Percentiles rank a stretch among this genome's conserved stretches.
Evolutionary conservation across 192 early-diverging fungal species (phyloP).

Genomic region (Gaertneriomyces sp.): DNA sequence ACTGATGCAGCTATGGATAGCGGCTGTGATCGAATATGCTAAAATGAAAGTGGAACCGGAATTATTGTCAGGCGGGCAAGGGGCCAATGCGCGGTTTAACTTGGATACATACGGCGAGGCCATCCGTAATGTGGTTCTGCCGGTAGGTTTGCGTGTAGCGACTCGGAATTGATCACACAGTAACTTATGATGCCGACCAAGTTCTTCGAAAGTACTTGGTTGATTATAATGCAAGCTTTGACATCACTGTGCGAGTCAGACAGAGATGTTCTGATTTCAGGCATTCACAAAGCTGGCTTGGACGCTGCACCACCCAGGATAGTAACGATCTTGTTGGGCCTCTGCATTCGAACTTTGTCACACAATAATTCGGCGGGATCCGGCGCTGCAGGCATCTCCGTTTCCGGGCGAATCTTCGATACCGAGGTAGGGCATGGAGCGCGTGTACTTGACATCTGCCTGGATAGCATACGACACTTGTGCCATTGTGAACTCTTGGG

Average conservation of each 20-base stretch:
- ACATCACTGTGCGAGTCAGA: background rate
- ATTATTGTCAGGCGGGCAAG: conserved; percentile 30
- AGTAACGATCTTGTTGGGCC: too few relatives aligned
- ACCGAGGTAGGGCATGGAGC: too few relatives aligned
- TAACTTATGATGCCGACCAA: background rate
- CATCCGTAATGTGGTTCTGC: conserved; percentile 63
- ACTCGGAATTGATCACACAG: background rate
- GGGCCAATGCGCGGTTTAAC: conserved; percentile 1
- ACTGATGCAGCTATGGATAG: conserved; percentile 59
- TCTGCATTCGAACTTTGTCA: too few relatives aligned
- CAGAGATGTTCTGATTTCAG: too few relatives aligned
- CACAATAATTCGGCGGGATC: too few relatives aligned
- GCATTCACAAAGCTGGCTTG: too few relatives aligned
- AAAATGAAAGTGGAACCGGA: conserved; percentile 64
- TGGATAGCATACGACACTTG: too few relatives aligned
- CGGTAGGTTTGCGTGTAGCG: conserved; percentile 41
- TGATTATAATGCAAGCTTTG: conserved; percentile 37
- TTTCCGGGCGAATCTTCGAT: too few relatives aligned
- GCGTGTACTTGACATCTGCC: too few relatives aligned
- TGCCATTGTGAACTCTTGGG: too few relatives aligned
- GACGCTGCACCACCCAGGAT: too few relatives aligned
- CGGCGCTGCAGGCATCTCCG: too few relatives aligned
- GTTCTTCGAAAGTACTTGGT: conserved; percentile 39
- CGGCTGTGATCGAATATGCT: conserved; percentile 60
- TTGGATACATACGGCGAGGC: conserved; percentile 50